Evolutionary conservation across 768 basidiomycete species (phyloP), one percentile per base, ranked within the genome.

Genomic region (Suillus clintonianus): DNA sequence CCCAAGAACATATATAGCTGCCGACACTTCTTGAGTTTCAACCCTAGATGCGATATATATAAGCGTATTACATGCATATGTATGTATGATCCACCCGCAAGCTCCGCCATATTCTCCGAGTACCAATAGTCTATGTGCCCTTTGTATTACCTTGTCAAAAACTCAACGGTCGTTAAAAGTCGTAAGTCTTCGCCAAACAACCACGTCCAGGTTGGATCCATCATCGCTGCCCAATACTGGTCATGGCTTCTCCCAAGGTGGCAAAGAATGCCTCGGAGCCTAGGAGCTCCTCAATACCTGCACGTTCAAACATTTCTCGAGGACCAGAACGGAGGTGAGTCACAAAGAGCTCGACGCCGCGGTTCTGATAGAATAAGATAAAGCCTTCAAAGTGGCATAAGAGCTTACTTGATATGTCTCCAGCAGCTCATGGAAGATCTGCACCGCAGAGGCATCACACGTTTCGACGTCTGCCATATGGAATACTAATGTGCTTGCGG

Each of bases 391-490:
- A 45, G 9, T 32, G 2, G 15, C 41, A n/a, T 32, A 24, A 19
- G 42, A 36, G 69, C 75, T 64, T 67, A 90, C 94, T 76, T 85
- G 82, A 76, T 97, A 95, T 15, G 92, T 89, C 67, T 89, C 86
- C 50, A 89, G 76, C 2, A 95, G 76, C 72, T 96, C 94, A 63
- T 84, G 82, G 70, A 96, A 88, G 66, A 95, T 92, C 75, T 94
- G 92, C 10, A 88, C 85, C 34, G 95, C 94, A 34, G 93, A 94
- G 9, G 97, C 95, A 74, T 99, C 97, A 64, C 93, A 89, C 19
- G 82, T 85, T 62, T 95, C 93, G 4, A 97, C 91, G 77, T 99
- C 97, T 14, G 90, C 89, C 83, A 98, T 84, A 69, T 99, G 96
- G 76, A 99, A 95, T 24, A 97, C 93, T 27, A 98, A 76, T 2